These are phyloP conservation scores for Epichloe bromicola DNA, from an alignment of 2,329 filamentous ascomycete genomes.

Conservation along the genomic window DNA sequence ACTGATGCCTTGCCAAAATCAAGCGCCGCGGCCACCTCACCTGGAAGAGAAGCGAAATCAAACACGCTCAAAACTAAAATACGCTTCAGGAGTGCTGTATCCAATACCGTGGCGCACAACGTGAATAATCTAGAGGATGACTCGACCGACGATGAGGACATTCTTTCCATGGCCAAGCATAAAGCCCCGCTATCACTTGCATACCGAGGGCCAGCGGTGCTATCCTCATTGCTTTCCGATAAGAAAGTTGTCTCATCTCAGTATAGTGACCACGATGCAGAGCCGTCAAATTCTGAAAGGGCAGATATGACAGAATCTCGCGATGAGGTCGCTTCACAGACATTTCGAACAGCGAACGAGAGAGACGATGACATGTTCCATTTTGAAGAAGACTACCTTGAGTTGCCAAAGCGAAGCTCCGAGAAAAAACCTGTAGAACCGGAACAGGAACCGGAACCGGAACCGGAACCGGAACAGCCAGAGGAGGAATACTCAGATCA, in stretches of 20 bases:
- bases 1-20: neutral
- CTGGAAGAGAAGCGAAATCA: neutral
- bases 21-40: neutral
- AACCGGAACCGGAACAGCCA: slow-evolving; percentile 7
- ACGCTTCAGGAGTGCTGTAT: neutral
- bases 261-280: neutral
- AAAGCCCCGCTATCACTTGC: neutral
- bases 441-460: neutral
- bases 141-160: slow-evolving; percentile 29
- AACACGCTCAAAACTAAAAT: neutral
- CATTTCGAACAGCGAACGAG: slow-evolving; percentile 6
- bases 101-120: neutral
- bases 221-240: slow-evolving; percentile 14
- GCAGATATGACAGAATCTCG: neutral
- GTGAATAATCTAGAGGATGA: slow-evolving; percentile 14
- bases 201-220: neutral
- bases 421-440: neutral
- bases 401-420: slow-evolving; percentile 10
- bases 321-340: neutral
- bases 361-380: slow-evolving; percentile 30
- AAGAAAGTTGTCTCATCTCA: slow-evolving; percentile 3
- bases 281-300: neutral
- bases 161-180: slow-evolving; percentile 25
- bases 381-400: slow-evolving; percentile 27
- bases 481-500: slow-evolving; percentile 15